Conservation (phyloP, 176 grass and related monocot genomes). For the Eleusine indica region DNA sequence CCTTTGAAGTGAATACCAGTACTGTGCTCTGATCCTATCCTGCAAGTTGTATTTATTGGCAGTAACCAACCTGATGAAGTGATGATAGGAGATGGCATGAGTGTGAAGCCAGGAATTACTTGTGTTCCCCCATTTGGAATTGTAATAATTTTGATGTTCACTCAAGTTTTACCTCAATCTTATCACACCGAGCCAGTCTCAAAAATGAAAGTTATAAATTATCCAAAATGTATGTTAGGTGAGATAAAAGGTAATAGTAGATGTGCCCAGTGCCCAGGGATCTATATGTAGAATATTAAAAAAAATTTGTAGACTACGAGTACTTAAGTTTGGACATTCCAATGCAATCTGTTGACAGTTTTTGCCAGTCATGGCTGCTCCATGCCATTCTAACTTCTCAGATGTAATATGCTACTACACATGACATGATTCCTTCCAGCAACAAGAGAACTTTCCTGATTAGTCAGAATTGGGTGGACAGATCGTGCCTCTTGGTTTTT, state of each 20-base stretch:
- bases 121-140: background rate
- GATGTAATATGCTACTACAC: background rate
- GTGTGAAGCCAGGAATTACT: background rate
- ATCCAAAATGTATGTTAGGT: background rate
- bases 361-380: background rate
- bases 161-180: background rate
- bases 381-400: background rate
- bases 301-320: background rate
- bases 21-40: background rate
- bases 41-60: background rate
- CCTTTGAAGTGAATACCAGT: background rate
- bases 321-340: background rate
- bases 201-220: background rate
- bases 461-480: background rate
- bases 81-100: background rate
- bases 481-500: background rate
- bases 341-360: background rate
- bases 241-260: background rate
- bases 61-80: constrained; percentile 24
- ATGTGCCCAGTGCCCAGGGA: background rate
- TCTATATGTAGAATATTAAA: background rate
- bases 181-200: background rate
- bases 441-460: no score
- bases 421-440: no score
- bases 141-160: background rate